These are phyloP conservation scores for Acanthamoeba culbertsoni DNA, from an alignment of 208 protist genomes.

Conservation along the genomic window DNA sequence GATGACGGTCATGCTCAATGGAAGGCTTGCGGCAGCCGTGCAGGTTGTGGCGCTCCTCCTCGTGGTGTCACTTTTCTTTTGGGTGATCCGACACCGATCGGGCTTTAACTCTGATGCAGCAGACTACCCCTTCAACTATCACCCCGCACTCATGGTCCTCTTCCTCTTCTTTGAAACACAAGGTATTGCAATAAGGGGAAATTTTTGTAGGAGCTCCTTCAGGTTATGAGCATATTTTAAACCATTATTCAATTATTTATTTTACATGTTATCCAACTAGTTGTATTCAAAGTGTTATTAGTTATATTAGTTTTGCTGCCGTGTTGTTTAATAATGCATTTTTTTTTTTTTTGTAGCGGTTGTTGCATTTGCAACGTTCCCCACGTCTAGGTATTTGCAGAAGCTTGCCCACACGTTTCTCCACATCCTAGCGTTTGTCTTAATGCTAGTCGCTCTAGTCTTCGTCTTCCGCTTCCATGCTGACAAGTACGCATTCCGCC, in stretches of 20 bases:
- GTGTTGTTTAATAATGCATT: neutral
- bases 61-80: neutral
- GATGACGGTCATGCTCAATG: neutral
- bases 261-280: too few relatives aligned
- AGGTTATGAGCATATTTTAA: too few relatives aligned
- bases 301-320: too few relatives aligned
- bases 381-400: neutral
- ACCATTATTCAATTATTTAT: too few relatives aligned
- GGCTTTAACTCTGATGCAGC: neutral
- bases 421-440: neutral
- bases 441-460: neutral
- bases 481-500: neutral
- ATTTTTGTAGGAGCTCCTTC: too few relatives aligned
- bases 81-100: neutral
- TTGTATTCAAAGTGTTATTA: too few relatives aligned
- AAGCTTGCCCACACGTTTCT: neutral
- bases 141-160: neutral
- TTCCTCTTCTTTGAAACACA: neutral
- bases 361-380: neutral
- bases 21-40: neutral
- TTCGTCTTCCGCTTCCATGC: constrained; percentile 14
- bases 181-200: neutral
- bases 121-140: constrained; percentile 29
- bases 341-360: neutral
- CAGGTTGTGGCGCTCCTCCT: neutral